These are phyloP conservation scores for Bruguiera gymnorhiza DNA, from an alignment of 345 rosid species.

Conservation along the genomic window DNA sequence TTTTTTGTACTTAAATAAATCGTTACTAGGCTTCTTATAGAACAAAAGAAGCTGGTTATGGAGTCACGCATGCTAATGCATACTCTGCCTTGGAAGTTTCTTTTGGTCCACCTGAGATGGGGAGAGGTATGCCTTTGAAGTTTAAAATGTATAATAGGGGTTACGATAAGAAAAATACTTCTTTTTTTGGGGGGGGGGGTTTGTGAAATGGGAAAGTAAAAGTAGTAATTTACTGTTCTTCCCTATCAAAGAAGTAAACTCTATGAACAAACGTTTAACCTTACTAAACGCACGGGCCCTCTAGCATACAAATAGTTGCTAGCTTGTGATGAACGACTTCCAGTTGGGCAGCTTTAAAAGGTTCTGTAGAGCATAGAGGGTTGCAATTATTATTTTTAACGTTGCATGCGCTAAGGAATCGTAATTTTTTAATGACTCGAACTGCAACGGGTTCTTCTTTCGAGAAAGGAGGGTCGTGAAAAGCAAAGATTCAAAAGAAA, in stretches of 20 bases:
- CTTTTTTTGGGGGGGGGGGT: too few species aligned
- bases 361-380: background rate
- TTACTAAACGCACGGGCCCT: too few species aligned
- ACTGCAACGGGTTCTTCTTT: conserved; percentile 39
- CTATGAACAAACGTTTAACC: too few species aligned
- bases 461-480: conserved; percentile 15
- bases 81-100: background rate
- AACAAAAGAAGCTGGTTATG: too few species aligned
- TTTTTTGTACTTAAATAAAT: background rate
- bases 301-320: too few species aligned
- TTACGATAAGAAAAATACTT: too few species aligned
- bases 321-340: background rate
- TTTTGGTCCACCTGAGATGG: background rate
- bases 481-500: background rate
- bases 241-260: too few species aligned
- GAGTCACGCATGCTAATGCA: too few species aligned
- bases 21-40: too few species aligned
- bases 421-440: conserved; percentile 10
- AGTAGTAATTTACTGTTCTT: too few species aligned
- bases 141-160: too few species aligned
- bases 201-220: too few species aligned
- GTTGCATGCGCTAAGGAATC: conserved; percentile 13
- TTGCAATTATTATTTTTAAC: background rate
- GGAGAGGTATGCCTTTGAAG: background rate
- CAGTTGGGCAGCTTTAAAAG: background rate